Percentiles rank a stretch among this genome's conserved stretches.
Conservation (phyloP, 176 grass and related monocot genomes). For the Oryza longistaminata region DNA sequence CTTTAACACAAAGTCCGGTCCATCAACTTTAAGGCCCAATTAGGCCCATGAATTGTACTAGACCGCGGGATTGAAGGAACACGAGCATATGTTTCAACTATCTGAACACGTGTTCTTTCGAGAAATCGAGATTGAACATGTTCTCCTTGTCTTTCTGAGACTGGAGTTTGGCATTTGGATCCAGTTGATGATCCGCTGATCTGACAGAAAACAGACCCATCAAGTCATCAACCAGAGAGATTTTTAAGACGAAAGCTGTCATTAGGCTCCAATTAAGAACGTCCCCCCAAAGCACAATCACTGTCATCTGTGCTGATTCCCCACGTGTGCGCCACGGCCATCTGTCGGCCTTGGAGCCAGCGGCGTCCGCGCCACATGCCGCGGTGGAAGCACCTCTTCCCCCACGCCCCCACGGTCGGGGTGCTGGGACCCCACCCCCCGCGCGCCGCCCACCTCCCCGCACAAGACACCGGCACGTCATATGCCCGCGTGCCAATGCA, state of each 20-base stretch:
- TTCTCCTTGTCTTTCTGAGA: neutral
- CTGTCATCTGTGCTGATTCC: neutral
- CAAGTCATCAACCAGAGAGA: neutral
- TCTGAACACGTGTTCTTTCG: neutral
- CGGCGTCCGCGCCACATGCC: conserved; percentile 24
- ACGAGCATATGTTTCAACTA: too few species aligned
- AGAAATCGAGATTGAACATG: neutral
- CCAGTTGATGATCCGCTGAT: neutral
- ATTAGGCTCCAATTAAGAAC: neutral
- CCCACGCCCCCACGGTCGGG: neutral
- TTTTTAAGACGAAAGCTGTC: neutral
- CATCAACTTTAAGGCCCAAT: neutral
- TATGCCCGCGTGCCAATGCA: conserved; percentile 15
- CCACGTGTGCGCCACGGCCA: neutral
- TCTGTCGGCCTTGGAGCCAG: neutral
- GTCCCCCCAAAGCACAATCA: neutral
- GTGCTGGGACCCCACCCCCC: neutral
- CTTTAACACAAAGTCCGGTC: neutral
- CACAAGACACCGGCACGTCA: neutral
- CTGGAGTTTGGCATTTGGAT: neutral
- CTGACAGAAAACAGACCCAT: neutral
- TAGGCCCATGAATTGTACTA: neutral
- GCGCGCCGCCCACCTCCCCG: neutral
- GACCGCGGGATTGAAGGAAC: too few species aligned
- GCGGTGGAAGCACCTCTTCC: neutral